Conservation (phyloP, 108 stramenopile genomes). For the Nitzschia putrida region DNA sequence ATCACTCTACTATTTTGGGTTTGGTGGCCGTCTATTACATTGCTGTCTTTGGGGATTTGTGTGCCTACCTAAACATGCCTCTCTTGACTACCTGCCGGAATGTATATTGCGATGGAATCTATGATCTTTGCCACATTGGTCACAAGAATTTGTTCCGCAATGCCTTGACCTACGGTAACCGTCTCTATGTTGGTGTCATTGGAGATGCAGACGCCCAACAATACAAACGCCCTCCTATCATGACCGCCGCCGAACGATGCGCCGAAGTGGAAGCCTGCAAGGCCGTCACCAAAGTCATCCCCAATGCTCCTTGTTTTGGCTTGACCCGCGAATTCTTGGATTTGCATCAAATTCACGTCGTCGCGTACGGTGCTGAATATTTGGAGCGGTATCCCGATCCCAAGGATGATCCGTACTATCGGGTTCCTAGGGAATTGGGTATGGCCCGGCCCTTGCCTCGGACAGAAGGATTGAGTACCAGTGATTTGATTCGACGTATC, state of each 20-base stretch:
- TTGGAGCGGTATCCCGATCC: conserved; percentile 82
- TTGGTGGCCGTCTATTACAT: conserved; percentile 84
- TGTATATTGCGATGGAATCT: conserved; percentile 75
- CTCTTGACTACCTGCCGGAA: conserved; percentile 84
- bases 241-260: conserved; percentile 83
- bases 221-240: conserved; percentile 91
- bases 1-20: conserved; percentile 74
- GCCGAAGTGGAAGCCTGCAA: conserved; percentile 92
- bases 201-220: conserved; percentile 81
- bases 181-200: conserved; percentile 88
- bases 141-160: conserved; percentile 87
- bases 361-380: conserved; percentile 88
- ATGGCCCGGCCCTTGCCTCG: conserved; percentile 81
- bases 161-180: conserved; percentile 79
- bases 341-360: conserved; percentile 89
- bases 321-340: conserved; percentile 83
- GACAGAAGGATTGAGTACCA: conserved; percentile 76
- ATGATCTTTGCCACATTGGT: conserved; percentile 89
- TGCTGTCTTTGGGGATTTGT: conserved; percentile 88
- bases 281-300: conserved; percentile 89
- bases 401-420: conserved; percentile 87
- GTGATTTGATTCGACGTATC: conserved; percentile 83
- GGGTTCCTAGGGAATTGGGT: conserved; percentile 74
- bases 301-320: conserved; percentile 87
- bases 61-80: conserved; percentile 86